Conservation (phyloP, 1,284 basidiomycete species). For the Phaffia rhodozyma region DNA sequence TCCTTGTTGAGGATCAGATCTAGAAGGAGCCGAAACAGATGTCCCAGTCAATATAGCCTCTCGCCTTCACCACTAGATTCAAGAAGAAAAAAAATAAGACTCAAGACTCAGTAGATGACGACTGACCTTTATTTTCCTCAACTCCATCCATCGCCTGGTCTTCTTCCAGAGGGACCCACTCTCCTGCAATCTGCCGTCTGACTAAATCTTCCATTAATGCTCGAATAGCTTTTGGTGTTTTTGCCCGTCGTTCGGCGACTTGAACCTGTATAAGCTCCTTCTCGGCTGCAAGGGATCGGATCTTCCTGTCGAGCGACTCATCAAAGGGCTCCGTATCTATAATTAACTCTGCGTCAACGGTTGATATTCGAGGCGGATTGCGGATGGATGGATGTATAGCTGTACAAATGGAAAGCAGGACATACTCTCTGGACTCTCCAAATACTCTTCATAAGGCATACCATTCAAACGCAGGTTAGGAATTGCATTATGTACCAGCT, state of each 20-base stretch:
- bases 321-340: constrained; percentile 16
- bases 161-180: background rate
- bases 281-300: constrained; percentile 15
- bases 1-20: constrained; percentile 1
- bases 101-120: background rate
- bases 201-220: constrained; percentile 14
- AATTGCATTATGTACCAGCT: constrained; percentile 1
- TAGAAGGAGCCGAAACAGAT: background rate
- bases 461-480: constrained; percentile 17
- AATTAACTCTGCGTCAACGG: background rate
- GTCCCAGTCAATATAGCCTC: background rate
- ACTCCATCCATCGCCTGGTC: background rate
- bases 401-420: background rate
- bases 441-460: constrained; percentile 7
- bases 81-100: background rate
- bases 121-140: background rate
- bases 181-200: background rate
- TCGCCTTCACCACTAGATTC: too few species aligned
- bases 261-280: constrained; percentile 17
- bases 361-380: too few species aligned
- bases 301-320: constrained; percentile 15
- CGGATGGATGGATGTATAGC: background rate
- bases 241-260: constrained; percentile 12
- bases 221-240: constrained; percentile 9
- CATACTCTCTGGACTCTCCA: constrained; percentile 11